Evolutionary conservation across 768 basidiomycete species (phyloP), one percentile per base, ranked within the genome.

Genomic region (Lyophyllum shimeji): DNA sequence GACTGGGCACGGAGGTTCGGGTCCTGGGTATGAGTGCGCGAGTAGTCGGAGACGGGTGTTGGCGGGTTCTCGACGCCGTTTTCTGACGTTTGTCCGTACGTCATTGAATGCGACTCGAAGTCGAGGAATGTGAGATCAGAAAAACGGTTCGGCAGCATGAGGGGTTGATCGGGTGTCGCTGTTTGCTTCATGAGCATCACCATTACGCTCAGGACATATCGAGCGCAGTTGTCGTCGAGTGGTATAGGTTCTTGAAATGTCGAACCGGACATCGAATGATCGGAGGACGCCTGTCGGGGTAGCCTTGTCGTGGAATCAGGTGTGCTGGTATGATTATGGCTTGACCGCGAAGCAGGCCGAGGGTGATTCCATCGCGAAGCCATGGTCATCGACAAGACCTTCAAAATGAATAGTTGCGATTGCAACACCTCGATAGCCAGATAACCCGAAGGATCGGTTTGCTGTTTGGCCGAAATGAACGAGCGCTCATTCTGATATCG

Each of bases 321-420:
- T 7, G 76, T 68, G 31, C 65, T 60, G 18, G 71, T 66, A 33
- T 62, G 63, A 46, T 66, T 69, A 60, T 73, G 74, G 62, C 78
- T 75, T 24, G 76, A 63, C 17, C 76, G 76, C 18, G 81, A 81
- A 27, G 66, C 67, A 7, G 79, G 68, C 13, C 77, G 72, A 5
- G 76, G 66, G 48, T 74, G 70, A 33, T 74, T 77, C 89, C 89
- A 93, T 29, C 90, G 84, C 15, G 89, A 85, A 4, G 89, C 83
- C 80, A 95, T 84, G 46, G 86, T 83, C 43, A 88, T 77, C 0
- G 87, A 80, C 12, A 96, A 71, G 21, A 95, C 85, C 71, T 95
- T 93, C 63, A 95, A 78, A 37, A 95, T 72, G 62, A 91, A 92
- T 1, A 95, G 76, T 67, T 95, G 90, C 0, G 93, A 95, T 65